A percentile compares a stretch with the other conserved stretches of the same genome.
These are phyloP conservation scores for Hypoxylon sp. DNA, from an alignment of 2,329 filamentous ascomycete genomes.

Conservation along the genomic window DNA sequence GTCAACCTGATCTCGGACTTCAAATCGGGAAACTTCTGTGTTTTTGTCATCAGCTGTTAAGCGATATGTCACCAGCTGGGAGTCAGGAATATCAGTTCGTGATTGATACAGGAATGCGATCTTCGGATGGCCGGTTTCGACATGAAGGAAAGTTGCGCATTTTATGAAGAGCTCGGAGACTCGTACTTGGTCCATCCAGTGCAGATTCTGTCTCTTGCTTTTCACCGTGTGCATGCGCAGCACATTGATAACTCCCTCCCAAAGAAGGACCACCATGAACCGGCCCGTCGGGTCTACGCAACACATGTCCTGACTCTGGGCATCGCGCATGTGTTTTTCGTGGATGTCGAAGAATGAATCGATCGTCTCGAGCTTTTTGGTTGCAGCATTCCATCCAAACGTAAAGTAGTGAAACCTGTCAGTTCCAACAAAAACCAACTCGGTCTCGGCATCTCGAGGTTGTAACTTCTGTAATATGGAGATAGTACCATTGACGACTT, in stretches of 20 bases:
- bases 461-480: conserved; percentile 86
- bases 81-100: conserved; percentile 66
- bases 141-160: conserved; percentile 70
- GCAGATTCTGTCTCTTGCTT: conserved; percentile 61
- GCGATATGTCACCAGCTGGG: conserved; percentile 71
- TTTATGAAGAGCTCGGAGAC: conserved; percentile 74
- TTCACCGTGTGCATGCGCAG: conserved; percentile 66
- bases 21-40: conserved; percentile 67
- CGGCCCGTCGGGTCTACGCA: conserved; percentile 84
- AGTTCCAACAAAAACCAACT: conserved; percentile 93
- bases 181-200: conserved; percentile 68
- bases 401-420: conserved; percentile 94
- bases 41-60: conserved; percentile 72
- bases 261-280: conserved; percentile 71
- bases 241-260: conserved; percentile 72
- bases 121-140: conserved; percentile 70
- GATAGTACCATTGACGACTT: conserved; percentile 86
- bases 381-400: conserved; percentile 80
- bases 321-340: conserved; percentile 78
- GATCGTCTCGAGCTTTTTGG: conserved; percentile 65
- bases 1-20: conserved; percentile 69
- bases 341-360: conserved; percentile 67
- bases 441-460: conserved; percentile 79
- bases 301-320: conserved; percentile 86
- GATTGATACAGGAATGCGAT: conserved; percentile 73